Evolutionary conservation across 768 basidiomycete species (phyloP).

Genomic region (Lentinula edodes): DNA sequence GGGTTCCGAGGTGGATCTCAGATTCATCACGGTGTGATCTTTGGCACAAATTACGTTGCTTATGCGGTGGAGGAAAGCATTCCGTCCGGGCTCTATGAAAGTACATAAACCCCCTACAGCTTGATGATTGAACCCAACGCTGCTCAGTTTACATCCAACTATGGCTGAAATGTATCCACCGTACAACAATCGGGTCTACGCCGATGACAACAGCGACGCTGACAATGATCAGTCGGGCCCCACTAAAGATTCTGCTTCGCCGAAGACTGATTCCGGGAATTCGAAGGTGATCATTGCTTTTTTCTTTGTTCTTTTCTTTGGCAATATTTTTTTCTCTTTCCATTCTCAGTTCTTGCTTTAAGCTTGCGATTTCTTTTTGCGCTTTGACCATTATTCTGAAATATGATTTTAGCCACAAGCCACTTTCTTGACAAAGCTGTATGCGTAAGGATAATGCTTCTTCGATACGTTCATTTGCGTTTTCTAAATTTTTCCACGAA

Average conservation of each 20-base stretch:
- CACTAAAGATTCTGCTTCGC: constrained; percentile 32
- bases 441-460: constrained; percentile 61
- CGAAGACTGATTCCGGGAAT: constrained; percentile 57
- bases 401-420: constrained; percentile 58
- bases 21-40: constrained; percentile 17
- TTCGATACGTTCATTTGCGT: not conserved
- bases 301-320: not conserved
- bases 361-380: not conserved
- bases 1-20: constrained; percentile 11
- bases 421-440: constrained; percentile 95
- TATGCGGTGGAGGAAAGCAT: constrained; percentile 10
- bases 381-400: not conserved
- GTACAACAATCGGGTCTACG: constrained; percentile 23
- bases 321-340: not conserved
- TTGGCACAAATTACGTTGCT: constrained; percentile 6
- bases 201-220: constrained; percentile 4
- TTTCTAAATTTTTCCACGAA: constrained; percentile 14
- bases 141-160: constrained; percentile 13
- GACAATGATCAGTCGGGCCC: constrained; percentile 25
- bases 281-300: not conserved
- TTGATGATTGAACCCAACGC: not conserved
- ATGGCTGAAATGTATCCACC: constrained; percentile 59
- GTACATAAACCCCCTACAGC: constrained; percentile 2
- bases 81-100: not conserved
- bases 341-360: not conserved